These are phyloP conservation scores for Marasmius tenuissimus DNA, from an alignment of 1,284 basidiomycete genomes.

Conservation along the genomic window DNA sequence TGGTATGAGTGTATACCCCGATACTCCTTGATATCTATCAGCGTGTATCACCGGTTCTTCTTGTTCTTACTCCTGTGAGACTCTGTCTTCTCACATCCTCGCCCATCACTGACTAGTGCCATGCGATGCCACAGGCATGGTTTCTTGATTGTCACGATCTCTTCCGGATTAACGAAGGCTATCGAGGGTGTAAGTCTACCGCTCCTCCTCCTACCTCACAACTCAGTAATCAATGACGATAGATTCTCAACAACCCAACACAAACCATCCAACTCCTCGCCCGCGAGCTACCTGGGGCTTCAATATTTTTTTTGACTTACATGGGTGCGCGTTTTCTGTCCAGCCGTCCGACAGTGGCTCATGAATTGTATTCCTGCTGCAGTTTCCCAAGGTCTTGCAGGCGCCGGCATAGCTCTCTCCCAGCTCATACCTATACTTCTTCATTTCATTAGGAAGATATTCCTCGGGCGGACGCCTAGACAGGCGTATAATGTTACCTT, in stretches of 20 bases:
- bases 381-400: constrained; percentile 56
- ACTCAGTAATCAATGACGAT: neutral
- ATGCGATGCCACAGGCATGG: constrained; percentile 36
- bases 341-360: neutral
- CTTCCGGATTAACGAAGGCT: constrained; percentile 58
- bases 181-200: constrained; percentile 23
- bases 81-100: neutral
- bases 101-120: neutral
- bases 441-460: constrained; percentile 66
- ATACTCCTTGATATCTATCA: constrained; percentile 70
- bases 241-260: constrained; percentile 54
- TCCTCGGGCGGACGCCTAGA: constrained; percentile 53
- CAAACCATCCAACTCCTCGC: constrained; percentile 53
- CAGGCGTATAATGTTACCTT: constrained; percentile 46
- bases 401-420: constrained; percentile 56
- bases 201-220: neutral
- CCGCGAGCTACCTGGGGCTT: constrained; percentile 64
- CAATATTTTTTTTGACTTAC: constrained; percentile 81
- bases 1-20: constrained; percentile 75
- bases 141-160: constrained; percentile 72
- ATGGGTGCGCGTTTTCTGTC: constrained; percentile 40
- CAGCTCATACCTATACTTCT: constrained; percentile 63
- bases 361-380: neutral
- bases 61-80: constrained; percentile 72
- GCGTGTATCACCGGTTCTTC: constrained; percentile 76